Base-by-base conservation (phyloP, 2,329 filamentous ascomycete genomes). In the Coniochaeta prunicola region DNA sequence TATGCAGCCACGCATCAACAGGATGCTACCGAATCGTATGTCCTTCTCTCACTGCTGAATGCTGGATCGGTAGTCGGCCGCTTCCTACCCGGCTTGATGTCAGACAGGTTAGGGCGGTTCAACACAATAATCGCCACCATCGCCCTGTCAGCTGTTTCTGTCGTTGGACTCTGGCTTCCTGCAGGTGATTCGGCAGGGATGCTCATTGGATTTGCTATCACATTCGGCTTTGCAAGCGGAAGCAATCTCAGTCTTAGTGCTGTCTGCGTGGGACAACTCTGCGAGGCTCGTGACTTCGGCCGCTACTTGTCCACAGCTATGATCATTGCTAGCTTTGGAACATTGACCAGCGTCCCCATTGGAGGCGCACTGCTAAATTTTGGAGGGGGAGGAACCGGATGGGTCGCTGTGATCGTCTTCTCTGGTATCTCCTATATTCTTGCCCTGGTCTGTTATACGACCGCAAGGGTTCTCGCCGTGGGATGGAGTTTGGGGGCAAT, bases 201-300 rank as follows among this genome's bases (percentile, higher is more conserved):
- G 54, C 76, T 90, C 1, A 79, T 92, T 57, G 79, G 83, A 1
- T 96, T 91, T 65, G 80, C 83, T 0, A 74, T 91, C 1, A 67
- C 90, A 1, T 93, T 96, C 70, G 91, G 91, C 1, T 91, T 96
- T 65, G 86, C 85, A 0, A 90, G 86, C 58, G 91, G 92, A 4
- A 87, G 84, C 63, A 92, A 92, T 64, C 87, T 96, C 63, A 86
- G 84, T 1, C 71, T 96, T 30, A 87, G 87, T 0, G 91, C 91
- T 0, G 90, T 94, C 0, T 93, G 90, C 65, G 80, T 96, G 1
- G 89, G 90, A 1, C 90, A 93, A 72, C 78, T 94, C 15, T 96
- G 90, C 69, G 83, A 86, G 34, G 87, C 89, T 3, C 80, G 87
- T 57, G 80, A 91, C 56, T 94, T 68, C 30, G 70, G 69, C 0